Evolutionary conservation across 2,329 filamentous ascomycete species (phyloP).

Genomic region (Microcera coccophila): DNA sequence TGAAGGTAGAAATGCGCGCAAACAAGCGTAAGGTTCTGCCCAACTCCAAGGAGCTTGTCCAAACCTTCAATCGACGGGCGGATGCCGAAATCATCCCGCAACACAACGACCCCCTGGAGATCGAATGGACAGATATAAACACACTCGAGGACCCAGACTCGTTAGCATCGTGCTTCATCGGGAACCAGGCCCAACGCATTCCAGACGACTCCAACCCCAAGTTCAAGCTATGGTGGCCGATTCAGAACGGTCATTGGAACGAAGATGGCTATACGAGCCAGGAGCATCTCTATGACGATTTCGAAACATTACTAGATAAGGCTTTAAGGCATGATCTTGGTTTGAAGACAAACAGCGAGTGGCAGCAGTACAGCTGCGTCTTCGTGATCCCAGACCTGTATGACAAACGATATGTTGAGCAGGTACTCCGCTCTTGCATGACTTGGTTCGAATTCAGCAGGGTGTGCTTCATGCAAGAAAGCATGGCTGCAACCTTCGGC

Average conservation of each 20-base stretch:
- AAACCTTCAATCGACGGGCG: constrained; percentile 86
- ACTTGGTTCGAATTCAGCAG: constrained; percentile 84
- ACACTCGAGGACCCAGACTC: constrained; percentile 62
- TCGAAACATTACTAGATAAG: constrained; percentile 81
- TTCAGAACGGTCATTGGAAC: constrained; percentile 82
- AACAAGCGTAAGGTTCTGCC: constrained; percentile 94
- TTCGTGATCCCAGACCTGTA: constrained; percentile 96
- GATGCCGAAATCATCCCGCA: constrained; percentile 83
- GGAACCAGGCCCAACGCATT: constrained; percentile 76
- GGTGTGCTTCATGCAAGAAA: constrained; percentile 94
- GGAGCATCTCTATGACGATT: constrained; percentile 78
- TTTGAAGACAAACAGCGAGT: constrained; percentile 71
- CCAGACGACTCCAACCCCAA: constrained; percentile 84
- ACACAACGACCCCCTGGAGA: constrained; percentile 89
- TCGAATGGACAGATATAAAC: constrained; percentile 89
- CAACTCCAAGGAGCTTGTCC: constrained; percentile 94
- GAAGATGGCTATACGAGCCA: constrained; percentile 81
- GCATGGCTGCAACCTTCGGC: constrained; percentile 88
- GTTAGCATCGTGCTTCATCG: constrained; percentile 65
- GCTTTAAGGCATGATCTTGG: constrained; percentile 83
- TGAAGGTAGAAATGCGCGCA: constrained; percentile 84
- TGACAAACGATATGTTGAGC: constrained; percentile 87
- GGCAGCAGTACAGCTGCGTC: constrained; percentile 91
- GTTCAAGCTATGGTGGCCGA: constrained; percentile 91
- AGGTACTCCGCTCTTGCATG: constrained; percentile 79